Base-by-base conservation (phyloP, 768 basidiomycete species). In the Rhodotorula kratochvilovae region DNA sequence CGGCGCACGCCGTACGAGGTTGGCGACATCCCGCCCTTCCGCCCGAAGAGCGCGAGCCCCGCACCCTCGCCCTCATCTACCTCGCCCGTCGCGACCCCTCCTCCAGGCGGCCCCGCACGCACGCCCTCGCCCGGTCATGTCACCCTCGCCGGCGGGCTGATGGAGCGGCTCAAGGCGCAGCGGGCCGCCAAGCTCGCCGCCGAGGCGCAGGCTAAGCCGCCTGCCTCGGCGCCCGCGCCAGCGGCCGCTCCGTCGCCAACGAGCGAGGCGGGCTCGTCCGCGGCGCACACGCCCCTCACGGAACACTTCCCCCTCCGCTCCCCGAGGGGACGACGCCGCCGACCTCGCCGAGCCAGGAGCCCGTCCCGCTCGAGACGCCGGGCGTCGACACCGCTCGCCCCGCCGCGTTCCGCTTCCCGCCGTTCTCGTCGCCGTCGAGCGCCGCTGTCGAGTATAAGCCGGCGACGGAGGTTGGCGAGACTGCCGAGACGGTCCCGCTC, bases 131-230 rank as follows among this genome's bases (percentile, higher is more conserved):
- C 69, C n/a, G 55, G 53, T n/a, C 12, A 42, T 42, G 63, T 70
- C 25, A 46, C 61, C 5, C 39, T 66, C 27, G 46, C 64, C 12
- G 59, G 64, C 27, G 69, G 69, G 1, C 45, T 70, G 39, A 55
- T 70, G 53, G 69, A 61, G 33, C 46, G 69, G 3, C 57, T 70
- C 39, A 70, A 70, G 27, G 64, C 63, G 35, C 64, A 61, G 50
- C 59, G 69, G 3, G 69, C 69, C 29, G 57, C 68, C 2, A 59
- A 65, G 23, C 46, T 39, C 1, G 56, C 55, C 27, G 55, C 45
- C 42, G 53, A 16, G n/a, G n/a, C 10, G 53, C 43, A 15, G 46
- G 12, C 1, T 5, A 16, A 5, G 33, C 16, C 10, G 23, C 36
- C 6, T 13, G 19, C 21, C 5, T 33, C 23, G 48, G 25, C n/a